Evolutionary conservation across 441 rosid species (phyloP).

Genomic region (Gossypium schwendimanii): DNA sequence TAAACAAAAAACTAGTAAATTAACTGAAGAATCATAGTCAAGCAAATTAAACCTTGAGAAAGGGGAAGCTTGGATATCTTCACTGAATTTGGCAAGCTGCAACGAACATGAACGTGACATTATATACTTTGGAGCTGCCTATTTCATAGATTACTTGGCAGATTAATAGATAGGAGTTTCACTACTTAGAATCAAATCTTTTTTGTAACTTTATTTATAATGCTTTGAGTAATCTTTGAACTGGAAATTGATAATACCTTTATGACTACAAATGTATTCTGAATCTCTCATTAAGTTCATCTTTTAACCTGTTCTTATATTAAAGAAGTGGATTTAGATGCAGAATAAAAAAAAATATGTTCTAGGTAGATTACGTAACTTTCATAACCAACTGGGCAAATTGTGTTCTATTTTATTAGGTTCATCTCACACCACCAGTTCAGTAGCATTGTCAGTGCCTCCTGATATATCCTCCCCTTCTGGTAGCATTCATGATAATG

Average conservation of each 20-base stretch:
- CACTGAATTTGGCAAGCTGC: neutral
- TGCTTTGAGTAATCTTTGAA: neutral
- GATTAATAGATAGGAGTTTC: neutral
- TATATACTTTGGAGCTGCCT: neutral
- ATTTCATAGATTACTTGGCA: neutral
- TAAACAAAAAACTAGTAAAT: neutral
- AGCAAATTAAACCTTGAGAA: neutral
- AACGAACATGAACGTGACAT: neutral
- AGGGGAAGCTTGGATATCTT: neutral
- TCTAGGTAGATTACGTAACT: neutral
- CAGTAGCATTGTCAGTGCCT: slow-evolving; percentile 28
- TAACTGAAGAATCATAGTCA: neutral
- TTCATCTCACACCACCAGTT: slow-evolving; percentile 32
- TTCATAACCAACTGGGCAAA: neutral
- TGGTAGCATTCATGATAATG: slow-evolving; percentile 30
- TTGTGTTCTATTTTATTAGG: slow-evolving; percentile 18
- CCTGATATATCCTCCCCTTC: slow-evolving; percentile 35
- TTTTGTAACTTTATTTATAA: neutral
- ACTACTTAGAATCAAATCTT: neutral
- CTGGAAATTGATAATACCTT: neutral
- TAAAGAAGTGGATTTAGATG: neutral
- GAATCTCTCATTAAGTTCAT: neutral
- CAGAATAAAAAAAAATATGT: neutral
- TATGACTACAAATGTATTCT: neutral
- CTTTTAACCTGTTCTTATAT: neutral